Evolutionary conservation across 352 stramenopile species (phyloP), one percentile per base, ranked within the genome.

Genomic region (Thalassiosira sp.): DNA sequence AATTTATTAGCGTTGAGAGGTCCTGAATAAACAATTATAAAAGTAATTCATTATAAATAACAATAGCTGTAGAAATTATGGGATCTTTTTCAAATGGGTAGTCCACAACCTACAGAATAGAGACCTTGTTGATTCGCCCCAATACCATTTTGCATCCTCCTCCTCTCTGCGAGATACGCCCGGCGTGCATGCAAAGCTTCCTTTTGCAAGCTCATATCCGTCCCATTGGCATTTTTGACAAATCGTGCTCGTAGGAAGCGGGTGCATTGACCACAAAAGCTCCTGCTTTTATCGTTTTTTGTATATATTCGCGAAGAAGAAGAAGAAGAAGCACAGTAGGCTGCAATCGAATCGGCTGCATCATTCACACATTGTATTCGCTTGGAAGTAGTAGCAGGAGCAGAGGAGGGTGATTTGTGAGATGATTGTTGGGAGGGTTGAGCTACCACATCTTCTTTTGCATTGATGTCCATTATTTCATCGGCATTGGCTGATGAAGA

Each of bases 201-300:
- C 37, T 61, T 84, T 49, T 73, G 75, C 11, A 79, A 40, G 20
- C 62, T 67, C 62, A 84, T 76, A 69, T 84, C 75, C 24, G 75
- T 79, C 13, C 75, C 75, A 64, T 84, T 84, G 24, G 68, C 75
- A 76, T 84, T 84, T 40, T 84, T 84, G 20, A 79, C 66, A 54
- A 82, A 72, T 54, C 74, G 54, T 51, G 74, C 74, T 52, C 42
- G 49, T 46, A 82, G 7, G 53, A 82, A 82, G 7, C 59, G 49
- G 31, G 48, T 27, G 25, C 74, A 82, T 28, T 78, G 48, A 22
- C 18, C 46, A 52, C 68, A 78, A 46, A 22, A 52, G 22, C 37
- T 35, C 8, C 28, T 42, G 20, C n/a, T 46, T 15, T 7, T 57
- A 13, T 60, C 16, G 11, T 42, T 45, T 48, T 15, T 16, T 51